Conservation (phyloP, 176 grass and related monocot species). For the Areca catechu region DNA sequence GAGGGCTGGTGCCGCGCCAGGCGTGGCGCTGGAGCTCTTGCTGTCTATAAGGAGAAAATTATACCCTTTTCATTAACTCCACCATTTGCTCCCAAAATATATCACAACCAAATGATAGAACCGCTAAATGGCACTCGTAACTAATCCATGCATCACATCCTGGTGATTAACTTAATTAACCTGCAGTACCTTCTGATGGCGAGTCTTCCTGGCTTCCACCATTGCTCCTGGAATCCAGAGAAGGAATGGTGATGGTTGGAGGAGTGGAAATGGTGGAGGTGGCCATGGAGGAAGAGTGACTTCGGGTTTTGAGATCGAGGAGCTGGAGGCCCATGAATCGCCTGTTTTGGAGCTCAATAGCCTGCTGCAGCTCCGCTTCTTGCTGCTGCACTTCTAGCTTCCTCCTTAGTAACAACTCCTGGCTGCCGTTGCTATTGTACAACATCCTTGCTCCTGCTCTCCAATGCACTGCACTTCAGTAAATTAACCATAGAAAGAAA, state of each 20-base stretch:
- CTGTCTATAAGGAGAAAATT: background rate
- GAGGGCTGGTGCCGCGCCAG: no score
- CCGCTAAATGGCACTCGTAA: background rate
- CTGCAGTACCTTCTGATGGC: conserved; percentile 12
- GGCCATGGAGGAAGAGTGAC: background rate
- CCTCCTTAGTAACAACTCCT: conserved; percentile 48
- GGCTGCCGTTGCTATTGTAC: conserved; percentile 41
- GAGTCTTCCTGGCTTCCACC: conserved; percentile 5
- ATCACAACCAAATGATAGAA: background rate
- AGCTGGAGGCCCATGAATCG: conserved; percentile 24
- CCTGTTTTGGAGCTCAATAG: conserved; percentile 12
- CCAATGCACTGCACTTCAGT: background rate
- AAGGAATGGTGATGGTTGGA: conserved; percentile 9
- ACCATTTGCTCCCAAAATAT: background rate
- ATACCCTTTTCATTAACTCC: background rate
- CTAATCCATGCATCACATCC: background rate
- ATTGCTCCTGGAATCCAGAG: conserved; percentile 3
- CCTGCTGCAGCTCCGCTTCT: conserved; percentile 1
- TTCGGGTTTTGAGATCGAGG: conserved; percentile 22
- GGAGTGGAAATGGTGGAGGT: conserved; percentile 11
- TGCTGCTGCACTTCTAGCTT: conserved; percentile 86
- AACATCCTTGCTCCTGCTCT: conserved; percentile 69
- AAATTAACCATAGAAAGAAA: conserved; percentile 1
- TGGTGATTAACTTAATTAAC: no score
- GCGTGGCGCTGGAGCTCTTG: background rate